Base-by-base conservation (phyloP, 768 basidiomycete genomes). In the Tylopilus subfusipes region DNA sequence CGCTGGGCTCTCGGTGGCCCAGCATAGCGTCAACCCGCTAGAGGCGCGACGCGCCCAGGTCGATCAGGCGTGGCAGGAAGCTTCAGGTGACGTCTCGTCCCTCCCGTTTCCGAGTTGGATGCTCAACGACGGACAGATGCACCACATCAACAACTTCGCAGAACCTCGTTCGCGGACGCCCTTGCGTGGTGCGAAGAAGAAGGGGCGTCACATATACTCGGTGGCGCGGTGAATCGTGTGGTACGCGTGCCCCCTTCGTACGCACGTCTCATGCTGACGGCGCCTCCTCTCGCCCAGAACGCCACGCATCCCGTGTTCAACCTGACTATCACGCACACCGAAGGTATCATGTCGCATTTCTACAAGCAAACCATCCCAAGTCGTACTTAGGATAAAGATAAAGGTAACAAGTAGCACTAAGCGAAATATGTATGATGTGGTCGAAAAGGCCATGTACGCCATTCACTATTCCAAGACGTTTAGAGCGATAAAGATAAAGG, bases 1-100 rank as follows among this genome's bases (percentile, higher is more conserved):
- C 3, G 82, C 93, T 5, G 97, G 97, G 13, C 78, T 97, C 18
- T 92, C 96, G 0, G 76, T 83, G 0, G 90, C 96, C 0, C 97
- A 98, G 65, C 93, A 98, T 59, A 81, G 76, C 39, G 78, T 94
- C 1, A 72, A 69, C 34, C 80, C 80, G 1, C 82, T 84, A 0
- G 59, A 69, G 0, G 49, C 68, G 3, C 66, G 75, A 29, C 69
- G 67, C 7, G 63, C 65, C 5, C 66, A 69, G 40, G 58, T 84
- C 9, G 60, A 61, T 4, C 57, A 44, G 1, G 61, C 64, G 14
- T 86, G 84, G 84, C 53, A 11, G 10, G 65, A 50, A 34, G 34
- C 59, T 55, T 51, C 50, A 33, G 70, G 57, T 62, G 58, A 48
- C 51, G 54, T 30, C 19, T 22, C 21, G 5, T 31, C 10, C 5